Evolutionary conservation across 2,329 filamentous ascomycete genomes (phyloP).

Genomic region (Chaetomiaceae sp.): DNA sequence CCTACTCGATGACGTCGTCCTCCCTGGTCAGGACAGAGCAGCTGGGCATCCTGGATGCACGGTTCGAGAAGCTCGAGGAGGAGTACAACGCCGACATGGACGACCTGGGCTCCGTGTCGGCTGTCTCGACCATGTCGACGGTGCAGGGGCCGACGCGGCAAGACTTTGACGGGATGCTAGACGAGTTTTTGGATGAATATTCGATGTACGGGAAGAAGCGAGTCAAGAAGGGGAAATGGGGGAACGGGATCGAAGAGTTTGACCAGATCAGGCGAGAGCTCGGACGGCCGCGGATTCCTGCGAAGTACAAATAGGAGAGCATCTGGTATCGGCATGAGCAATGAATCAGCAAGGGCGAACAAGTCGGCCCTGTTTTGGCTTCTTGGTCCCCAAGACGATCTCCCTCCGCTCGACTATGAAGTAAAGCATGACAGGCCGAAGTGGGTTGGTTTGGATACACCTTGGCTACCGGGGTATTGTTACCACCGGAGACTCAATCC

Average conservation of each 20-base stretch:
- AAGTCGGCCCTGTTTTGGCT: no score
- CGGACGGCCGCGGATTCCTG: conserved; percentile 64
- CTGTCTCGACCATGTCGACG: conserved; percentile 65
- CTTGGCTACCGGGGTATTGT: no score
- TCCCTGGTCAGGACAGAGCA: conserved; percentile 90
- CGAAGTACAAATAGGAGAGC: conserved; percentile 15
- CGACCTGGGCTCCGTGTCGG: conserved; percentile 52
- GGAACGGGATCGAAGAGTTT: conserved; percentile 79
- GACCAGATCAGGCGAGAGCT: conserved; percentile 82
- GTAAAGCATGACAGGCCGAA: no score
- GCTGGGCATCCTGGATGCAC: conserved; percentile 75
- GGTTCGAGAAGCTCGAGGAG: conserved; percentile 89
- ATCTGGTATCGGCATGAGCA: neutral
- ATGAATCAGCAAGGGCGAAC: neutral
- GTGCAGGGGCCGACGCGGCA: conserved; percentile 63
- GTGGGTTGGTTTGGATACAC: no score
- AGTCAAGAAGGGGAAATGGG: conserved; percentile 75
- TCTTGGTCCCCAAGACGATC: no score
- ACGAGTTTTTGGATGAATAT: conserved; percentile 81
- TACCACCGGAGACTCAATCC: no score
- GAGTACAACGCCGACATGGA: conserved; percentile 55
- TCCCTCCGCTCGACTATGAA: no score
- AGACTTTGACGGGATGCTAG: conserved; percentile 87
- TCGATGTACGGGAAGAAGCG: conserved; percentile 67
- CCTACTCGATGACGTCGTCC: conserved; percentile 97